These are phyloP conservation scores for Zea mays DNA, from an alignment of 176 grass and related monocot species.

Conservation along the genomic window Zm-B73-REFERENCE-NAM-5.0 NC_050096.1:10506001-10506500, in stretches of 20 bases:
- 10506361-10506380: not conserved
- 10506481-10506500: slow-evolving; percentile 17
- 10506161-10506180: slow-evolving; percentile 27
- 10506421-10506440: not conserved
- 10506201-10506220: slow-evolving; percentile 12
- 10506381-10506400: not conserved
- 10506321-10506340: not conserved
- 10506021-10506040: slow-evolving; percentile 30
- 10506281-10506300: not conserved
- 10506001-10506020: slow-evolving; percentile 11
- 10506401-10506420: slow-evolving; percentile 23
- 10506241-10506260: not conserved
- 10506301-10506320: not conserved
- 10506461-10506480: not conserved
- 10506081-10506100: slow-evolving; percentile 95
- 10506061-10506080: slow-evolving; percentile 97
- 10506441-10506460: not conserved
- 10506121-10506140: slow-evolving; percentile 90
- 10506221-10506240: not conserved
- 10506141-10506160: slow-evolving; percentile 55
- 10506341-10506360: not conserved
- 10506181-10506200: slow-evolving; percentile 17
- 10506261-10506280: not conserved
- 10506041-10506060: slow-evolving; percentile 90
- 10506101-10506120: slow-evolving; percentile 75